Conservation (phyloP, 345 rosid species). For the Eucalyptus grandis region DNA sequence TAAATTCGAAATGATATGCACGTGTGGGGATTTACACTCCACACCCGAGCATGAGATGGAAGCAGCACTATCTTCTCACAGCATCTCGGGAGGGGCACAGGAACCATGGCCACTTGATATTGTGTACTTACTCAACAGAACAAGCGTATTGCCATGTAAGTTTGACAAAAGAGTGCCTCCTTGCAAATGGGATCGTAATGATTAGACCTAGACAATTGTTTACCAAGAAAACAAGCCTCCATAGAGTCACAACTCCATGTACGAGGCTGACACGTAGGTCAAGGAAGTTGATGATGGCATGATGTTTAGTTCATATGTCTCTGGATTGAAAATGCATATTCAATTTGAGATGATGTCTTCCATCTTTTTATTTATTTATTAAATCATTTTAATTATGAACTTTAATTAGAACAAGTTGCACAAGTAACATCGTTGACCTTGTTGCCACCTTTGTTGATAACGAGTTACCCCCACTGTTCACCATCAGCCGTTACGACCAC, state of each 20-base stretch:
- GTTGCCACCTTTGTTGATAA: background rate
- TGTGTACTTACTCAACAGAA: too few species aligned
- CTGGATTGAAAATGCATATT: background rate
- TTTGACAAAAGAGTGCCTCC: too few species aligned
- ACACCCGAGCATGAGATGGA: background rate
- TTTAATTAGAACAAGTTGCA: background rate
- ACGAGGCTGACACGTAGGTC: background rate
- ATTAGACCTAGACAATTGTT: too few species aligned
- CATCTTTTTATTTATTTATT: too few species aligned
- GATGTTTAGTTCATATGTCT: too few species aligned
- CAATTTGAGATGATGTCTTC: background rate
- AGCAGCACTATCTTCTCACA: too few species aligned
- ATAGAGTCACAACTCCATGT: background rate
- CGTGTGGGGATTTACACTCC: background rate
- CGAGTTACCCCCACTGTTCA: background rate
- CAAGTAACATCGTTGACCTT: background rate
- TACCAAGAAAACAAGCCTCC: too few species aligned
- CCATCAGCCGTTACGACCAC: background rate
- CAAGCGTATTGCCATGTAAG: too few species aligned
- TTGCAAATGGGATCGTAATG: too few species aligned
- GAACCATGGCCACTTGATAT: too few species aligned
- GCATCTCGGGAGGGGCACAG: too few species aligned
- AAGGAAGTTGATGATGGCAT: too few species aligned
- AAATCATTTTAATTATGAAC: background rate
- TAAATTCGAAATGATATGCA: background rate